These are phyloP conservation scores for Lecanicillium sp. DNA, from an alignment of 2,329 filamentous ascomycete species.

Conservation along the genomic window DNA sequence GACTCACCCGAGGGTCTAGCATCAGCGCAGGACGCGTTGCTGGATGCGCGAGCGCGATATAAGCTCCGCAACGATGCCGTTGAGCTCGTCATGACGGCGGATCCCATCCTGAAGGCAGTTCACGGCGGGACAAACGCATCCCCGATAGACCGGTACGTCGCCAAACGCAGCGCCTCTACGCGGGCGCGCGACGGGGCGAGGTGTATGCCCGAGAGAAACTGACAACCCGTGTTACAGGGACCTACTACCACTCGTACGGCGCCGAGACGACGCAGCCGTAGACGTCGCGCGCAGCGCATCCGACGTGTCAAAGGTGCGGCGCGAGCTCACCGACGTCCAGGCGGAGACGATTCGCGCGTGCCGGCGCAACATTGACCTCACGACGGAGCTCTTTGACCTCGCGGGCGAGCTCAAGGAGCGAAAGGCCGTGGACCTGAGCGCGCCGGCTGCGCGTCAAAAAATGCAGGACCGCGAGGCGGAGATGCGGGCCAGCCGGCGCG, in stretches of 20 bases:
- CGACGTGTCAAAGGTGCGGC: slow-evolving; percentile 40
- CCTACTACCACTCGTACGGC: slow-evolving; percentile 56
- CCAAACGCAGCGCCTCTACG: not conserved
- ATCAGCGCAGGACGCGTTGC: slow-evolving; percentile 55
- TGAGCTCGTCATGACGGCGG: slow-evolving; percentile 61
- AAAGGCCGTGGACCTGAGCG: slow-evolving; percentile 44
- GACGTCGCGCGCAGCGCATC: slow-evolving; percentile 52
- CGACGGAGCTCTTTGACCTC: slow-evolving; percentile 55
- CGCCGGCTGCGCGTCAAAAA: slow-evolving; percentile 45
- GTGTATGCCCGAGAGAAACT: too few relatives aligned
- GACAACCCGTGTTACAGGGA: too few relatives aligned
- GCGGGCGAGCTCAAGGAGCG: slow-evolving; percentile 47
- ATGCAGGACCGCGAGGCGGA: slow-evolving; percentile 51
- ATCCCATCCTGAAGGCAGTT: slow-evolving; percentile 71
- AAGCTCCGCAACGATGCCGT: slow-evolving; percentile 61
- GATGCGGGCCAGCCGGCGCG: slow-evolving; percentile 54
- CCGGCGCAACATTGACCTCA: slow-evolving; percentile 54
- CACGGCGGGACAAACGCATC: slow-evolving; percentile 59
- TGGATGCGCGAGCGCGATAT: slow-evolving; percentile 64
- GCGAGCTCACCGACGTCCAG: slow-evolving; percentile 48
- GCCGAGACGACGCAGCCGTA: slow-evolving; percentile 60
- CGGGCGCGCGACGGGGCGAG: too few relatives aligned
- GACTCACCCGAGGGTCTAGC: slow-evolving; percentile 44
- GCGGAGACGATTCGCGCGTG: slow-evolving; percentile 49
- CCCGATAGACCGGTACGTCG: slow-evolving; percentile 57